Evolutionary conservation across 352 stramenopile species (phyloP).

Genomic region (Phytophthora pinifolia): DNA sequence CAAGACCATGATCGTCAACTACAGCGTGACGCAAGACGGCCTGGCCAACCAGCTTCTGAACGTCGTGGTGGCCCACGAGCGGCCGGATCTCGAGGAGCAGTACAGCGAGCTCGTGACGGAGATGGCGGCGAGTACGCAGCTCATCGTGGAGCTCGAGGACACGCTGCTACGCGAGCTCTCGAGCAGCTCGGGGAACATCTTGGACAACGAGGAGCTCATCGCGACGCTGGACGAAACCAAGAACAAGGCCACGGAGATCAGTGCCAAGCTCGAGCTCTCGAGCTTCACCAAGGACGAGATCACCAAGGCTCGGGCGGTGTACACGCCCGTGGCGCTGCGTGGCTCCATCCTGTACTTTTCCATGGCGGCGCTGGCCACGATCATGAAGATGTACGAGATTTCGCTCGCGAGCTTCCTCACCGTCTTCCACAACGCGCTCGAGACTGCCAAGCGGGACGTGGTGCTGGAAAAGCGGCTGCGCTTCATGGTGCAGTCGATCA

Average conservation of each 20-base stretch:
- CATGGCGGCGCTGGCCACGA: slow-evolving; percentile 89
- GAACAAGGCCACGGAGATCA: slow-evolving; percentile 93
- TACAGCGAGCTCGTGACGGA: slow-evolving; percentile 91
- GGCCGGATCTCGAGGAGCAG: slow-evolving; percentile 92
- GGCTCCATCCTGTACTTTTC: slow-evolving; percentile 96
- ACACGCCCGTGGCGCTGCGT: slow-evolving; percentile 90
- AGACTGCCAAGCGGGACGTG: slow-evolving; percentile 90
- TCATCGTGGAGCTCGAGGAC: slow-evolving; percentile 94
- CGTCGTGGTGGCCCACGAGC: slow-evolving; percentile 93
- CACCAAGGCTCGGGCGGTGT: slow-evolving; percentile 88
- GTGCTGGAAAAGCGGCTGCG: slow-evolving; percentile 88
- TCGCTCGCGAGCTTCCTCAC: slow-evolving; percentile 92
- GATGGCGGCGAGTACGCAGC: slow-evolving; percentile 93
- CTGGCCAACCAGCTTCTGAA: slow-evolving; percentile 94
- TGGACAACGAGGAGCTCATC: slow-evolving; percentile 96
- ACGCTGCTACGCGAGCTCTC: slow-evolving; percentile 91
- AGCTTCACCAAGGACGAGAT: slow-evolving; percentile 96
- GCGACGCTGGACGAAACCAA: slow-evolving; percentile 94
- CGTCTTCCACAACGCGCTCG: slow-evolving; percentile 91
- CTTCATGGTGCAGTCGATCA: slow-evolving; percentile 91
- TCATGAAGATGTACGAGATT: slow-evolving; percentile 97
- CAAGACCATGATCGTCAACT: slow-evolving; percentile 97
- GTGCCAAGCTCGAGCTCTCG: slow-evolving; percentile 91
- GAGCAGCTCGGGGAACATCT: slow-evolving; percentile 90
- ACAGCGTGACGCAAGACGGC: slow-evolving; percentile 92